Evolutionary conservation across 2,329 filamentous ascomycete genomes (phyloP).

Genomic region (Hortaea sp.): DNA sequence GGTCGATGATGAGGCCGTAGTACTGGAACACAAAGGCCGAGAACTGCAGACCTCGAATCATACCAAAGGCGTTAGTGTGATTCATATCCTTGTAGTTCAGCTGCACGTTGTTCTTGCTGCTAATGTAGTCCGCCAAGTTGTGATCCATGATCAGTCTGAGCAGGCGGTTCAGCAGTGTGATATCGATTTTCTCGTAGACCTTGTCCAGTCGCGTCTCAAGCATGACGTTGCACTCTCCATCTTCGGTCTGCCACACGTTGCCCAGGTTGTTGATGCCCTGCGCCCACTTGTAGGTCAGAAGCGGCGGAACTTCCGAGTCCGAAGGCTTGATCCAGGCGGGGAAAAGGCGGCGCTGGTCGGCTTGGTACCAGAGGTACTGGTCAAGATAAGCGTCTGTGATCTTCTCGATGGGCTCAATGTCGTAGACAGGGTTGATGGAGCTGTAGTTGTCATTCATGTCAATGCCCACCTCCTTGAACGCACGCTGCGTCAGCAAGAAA

Average conservation of each 20-base stretch:
- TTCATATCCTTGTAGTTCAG: constrained; percentile 99
- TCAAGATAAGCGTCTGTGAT: constrained; percentile 98
- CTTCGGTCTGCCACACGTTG: constrained; percentile 85
- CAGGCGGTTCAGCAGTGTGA: constrained; percentile 88
- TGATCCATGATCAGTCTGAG: constrained; percentile 97
- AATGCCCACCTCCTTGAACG: constrained; percentile 98
- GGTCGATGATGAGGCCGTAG: constrained; percentile 90
- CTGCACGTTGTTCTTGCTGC: constrained; percentile 98
- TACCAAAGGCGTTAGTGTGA: constrained; percentile 95
- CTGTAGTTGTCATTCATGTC: constrained; percentile 99
- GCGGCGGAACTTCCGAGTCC: constrained; percentile 89
- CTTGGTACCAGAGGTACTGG: constrained; percentile 98
- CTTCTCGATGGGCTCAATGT: constrained; percentile 98
- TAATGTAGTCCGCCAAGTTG: constrained; percentile 98
- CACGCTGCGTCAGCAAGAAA: constrained; percentile 89
- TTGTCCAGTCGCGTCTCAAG: constrained; percentile 98
- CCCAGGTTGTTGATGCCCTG: constrained; percentile 98
- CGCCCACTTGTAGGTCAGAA: constrained; percentile 96
- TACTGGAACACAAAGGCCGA: constrained; percentile 98
- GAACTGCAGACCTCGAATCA: constrained; percentile 96
- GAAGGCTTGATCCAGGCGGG: constrained; percentile 99
- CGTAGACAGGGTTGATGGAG: constrained; percentile 97
- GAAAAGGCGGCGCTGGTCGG: constrained; percentile 92
- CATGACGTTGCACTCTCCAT: constrained; percentile 97
- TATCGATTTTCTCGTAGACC: constrained; percentile 97